These are phyloP conservation scores for Sporothrix inflata DNA, from an alignment of 2,329 filamentous ascomycete species.

Conservation along the genomic window DNA sequence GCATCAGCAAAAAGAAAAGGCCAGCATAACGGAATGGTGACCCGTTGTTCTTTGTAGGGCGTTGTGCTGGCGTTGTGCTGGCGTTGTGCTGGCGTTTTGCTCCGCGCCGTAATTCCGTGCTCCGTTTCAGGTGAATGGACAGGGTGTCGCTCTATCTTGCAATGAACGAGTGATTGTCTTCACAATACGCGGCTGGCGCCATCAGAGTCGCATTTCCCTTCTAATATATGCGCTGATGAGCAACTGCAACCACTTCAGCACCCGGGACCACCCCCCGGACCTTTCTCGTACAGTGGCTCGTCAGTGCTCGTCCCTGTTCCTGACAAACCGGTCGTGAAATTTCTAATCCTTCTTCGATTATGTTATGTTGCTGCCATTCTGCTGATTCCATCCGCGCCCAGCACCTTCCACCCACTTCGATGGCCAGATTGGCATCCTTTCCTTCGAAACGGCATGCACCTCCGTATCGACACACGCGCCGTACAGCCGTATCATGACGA, in stretches of 20 bases:
- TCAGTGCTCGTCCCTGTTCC: neutral
- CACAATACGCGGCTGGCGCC: constrained; percentile 1
- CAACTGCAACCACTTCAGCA: neutral
- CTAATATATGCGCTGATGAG: neutral
- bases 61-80: too few relatives aligned
- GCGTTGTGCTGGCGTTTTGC: too few relatives aligned
- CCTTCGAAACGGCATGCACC: neutral
- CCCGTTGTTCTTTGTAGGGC: too few relatives aligned
- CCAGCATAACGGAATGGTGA: neutral
- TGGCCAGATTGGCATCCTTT: constrained; percentile 3
- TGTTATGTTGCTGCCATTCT: constrained; percentile 13
- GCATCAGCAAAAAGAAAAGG: neutral
- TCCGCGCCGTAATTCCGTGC: neutral
- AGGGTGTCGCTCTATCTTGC: neutral
- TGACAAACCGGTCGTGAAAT: constrained; percentile 16
- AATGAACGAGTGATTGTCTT: neutral
- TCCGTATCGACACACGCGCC: neutral
- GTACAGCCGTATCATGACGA: constrained; percentile 7
- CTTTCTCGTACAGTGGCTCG: neutral
- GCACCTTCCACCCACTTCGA: constrained; percentile 18
- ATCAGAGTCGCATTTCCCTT: constrained; percentile 2
- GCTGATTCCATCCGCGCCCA: constrained; percentile 22
- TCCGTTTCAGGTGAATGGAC: constrained; percentile 14
- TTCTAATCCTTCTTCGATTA: constrained; percentile 19
- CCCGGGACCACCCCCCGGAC: neutral